Evolutionary conservation across 352 stramenopile genomes (phyloP).

Genomic region (Globisporangium apiculatum): DNA sequence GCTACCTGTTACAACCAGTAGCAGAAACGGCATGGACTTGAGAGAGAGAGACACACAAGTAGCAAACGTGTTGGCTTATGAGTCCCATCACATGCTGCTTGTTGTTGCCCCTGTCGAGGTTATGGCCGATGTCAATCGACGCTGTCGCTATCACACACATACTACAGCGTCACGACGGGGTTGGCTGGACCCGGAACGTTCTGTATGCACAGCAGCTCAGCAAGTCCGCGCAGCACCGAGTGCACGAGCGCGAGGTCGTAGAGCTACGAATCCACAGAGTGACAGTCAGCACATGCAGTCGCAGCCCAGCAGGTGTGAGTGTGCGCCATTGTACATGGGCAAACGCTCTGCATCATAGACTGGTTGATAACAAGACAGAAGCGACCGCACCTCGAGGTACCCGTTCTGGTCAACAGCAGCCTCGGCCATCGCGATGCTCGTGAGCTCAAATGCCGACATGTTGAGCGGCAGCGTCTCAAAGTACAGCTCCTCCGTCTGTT

Average conservation of each 20-base stretch:
- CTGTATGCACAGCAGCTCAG: conserved; percentile 40
- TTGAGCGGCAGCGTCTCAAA: conserved; percentile 47
- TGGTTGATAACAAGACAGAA: not conserved
- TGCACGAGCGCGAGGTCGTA: conserved; percentile 43
- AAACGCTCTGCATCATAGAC: not conserved
- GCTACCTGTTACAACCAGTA: not conserved
- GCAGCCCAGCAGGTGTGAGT: too few species aligned
- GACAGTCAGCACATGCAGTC: not conserved
- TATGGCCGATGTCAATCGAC: too few species aligned
- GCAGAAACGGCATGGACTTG: too few species aligned
- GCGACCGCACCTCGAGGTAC: conserved; percentile 31
- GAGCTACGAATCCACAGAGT: conserved; percentile 21
- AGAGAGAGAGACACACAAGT: too few species aligned
- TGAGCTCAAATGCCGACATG: conserved; percentile 40
- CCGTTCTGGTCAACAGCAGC: conserved; percentile 30
- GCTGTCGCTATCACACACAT: too few species aligned
- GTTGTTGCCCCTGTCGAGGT: too few species aligned
- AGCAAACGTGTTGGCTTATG: too few species aligned
- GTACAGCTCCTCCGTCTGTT: conserved; percentile 45
- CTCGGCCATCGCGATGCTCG: conserved; percentile 40
- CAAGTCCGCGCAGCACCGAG: conserved; percentile 31
- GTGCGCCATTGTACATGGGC: too few species aligned
- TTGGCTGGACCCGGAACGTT: conserved; percentile 23
- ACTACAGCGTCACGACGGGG: conserved; percentile 37
- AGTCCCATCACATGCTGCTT: too few species aligned